Base-by-base conservation (phyloP, 2,329 filamentous ascomycete species). In the Trichoderma koningii region DNA sequence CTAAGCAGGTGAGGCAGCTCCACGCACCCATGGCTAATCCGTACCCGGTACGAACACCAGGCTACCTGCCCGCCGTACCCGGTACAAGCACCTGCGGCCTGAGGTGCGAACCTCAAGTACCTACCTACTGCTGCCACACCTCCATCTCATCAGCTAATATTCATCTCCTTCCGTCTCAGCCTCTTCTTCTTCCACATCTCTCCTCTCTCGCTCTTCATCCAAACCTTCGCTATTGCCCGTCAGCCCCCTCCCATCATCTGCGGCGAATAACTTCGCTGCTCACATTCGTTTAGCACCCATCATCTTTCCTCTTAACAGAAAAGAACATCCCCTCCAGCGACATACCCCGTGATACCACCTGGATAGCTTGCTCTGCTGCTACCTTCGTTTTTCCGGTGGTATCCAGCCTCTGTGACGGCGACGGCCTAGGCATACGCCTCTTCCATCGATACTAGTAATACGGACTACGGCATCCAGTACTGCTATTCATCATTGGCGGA, bases 241-340 rank as follows among this genome's bases (percentile, higher is more conserved):
- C 61, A 26, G 48, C 51, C 30, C 44, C 7, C 51, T 38, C 34
- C 45, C 28, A 34, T 55, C 61, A 55, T 34, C 53, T 41, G 52
- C 45, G 62, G 62, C 38, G 62, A 51, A 57, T 51, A 26, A 28
- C 62, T 52, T 64, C 53, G 53, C 62, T 57, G 62, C 62, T 57
- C 47, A 64, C 62, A 64, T 64, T 64, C 62, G 62, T 64, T 64
- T 64, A 51, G 52, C 30, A 57, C 52, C 42, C 28, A 57, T 34
- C 17, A 30, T 41, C 34, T 51, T 48, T 38, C 34, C 34, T 38
- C 34, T 30, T 21, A 17, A 5, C n/a, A 45, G 38, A 19, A 23
- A 26, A 50, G 10, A 21, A 15, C 5, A 30, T 28, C 42, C 26
- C 47, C 53, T 56, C 45, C 34, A 52, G 26, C 53, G 23, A 30